Percentiles rank a stretch among this genome's conserved stretches.
These are phyloP conservation scores for Fusarium paranaense DNA, from an alignment of 2,329 filamentous ascomycete genomes.

Conservation along the genomic window DNA sequence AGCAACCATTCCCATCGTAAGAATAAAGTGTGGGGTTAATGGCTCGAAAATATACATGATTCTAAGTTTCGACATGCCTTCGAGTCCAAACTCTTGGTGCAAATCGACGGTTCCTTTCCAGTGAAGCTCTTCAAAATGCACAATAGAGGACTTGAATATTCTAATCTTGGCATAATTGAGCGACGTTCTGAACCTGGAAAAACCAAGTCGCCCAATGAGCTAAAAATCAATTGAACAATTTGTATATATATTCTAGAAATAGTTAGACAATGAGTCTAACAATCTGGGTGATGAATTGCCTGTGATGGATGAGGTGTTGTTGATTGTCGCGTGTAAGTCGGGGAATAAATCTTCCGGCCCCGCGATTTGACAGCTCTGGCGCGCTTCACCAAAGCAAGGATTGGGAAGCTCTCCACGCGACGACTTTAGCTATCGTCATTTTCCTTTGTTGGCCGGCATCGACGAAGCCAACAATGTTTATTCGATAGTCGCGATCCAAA, in stretches of 20 bases:
- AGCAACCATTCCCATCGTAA: background rate
- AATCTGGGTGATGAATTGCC: background rate
- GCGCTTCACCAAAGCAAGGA: slow-evolving; percentile 33
- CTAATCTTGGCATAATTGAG: background rate
- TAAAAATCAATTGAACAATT: background rate
- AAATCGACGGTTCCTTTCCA: background rate
- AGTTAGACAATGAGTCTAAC: background rate
- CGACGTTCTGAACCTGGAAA: background rate
- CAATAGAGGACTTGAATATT: background rate
- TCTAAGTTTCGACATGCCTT: background rate
- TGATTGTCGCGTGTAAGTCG: slow-evolving; percentile 35
- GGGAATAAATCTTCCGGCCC: slow-evolving; percentile 35
- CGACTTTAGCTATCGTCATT: slow-evolving; percentile 8
- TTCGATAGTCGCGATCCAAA: slow-evolving; percentile 25
- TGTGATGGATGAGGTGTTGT: background rate
- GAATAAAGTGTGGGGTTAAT: background rate
- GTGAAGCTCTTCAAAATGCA: background rate
- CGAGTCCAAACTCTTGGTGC: background rate
- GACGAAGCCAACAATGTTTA: slow-evolving; percentile 31
- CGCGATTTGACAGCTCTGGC: slow-evolving; percentile 26
- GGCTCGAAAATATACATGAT: background rate
- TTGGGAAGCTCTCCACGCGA: slow-evolving; percentile 40
- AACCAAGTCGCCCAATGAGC: background rate
- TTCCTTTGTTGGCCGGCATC: slow-evolving; percentile 36
- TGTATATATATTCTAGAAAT: background rate